Conservation (phyloP, 2,329 filamentous ascomycete species). For the Thelonectria rubi region DNA sequence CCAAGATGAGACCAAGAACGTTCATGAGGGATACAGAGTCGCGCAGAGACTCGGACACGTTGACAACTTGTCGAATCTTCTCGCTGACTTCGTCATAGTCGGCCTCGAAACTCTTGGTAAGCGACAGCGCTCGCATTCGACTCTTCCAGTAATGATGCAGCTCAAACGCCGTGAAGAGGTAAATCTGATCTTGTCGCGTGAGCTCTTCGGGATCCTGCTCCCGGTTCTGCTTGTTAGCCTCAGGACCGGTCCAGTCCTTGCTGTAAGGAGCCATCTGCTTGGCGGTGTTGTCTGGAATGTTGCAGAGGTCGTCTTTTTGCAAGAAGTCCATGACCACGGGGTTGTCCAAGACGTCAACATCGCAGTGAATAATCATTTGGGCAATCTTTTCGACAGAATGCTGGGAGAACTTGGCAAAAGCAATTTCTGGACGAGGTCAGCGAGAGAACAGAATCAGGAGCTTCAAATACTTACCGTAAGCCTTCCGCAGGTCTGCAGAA, state of each 20-base stretch:
- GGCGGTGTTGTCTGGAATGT: conserved; percentile 86
- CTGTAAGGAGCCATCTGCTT: conserved; percentile 96
- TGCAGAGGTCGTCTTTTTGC: conserved; percentile 91
- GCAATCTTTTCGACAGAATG: conserved; percentile 84
- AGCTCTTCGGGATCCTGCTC: conserved; percentile 90
- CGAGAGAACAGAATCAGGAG: not conserved
- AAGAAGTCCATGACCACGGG: conserved; percentile 95
- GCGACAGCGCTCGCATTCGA: conserved; percentile 87
- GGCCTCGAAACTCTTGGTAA: conserved; percentile 83
- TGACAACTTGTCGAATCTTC: conserved; percentile 86
- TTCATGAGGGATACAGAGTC: conserved; percentile 96
- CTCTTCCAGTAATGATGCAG: conserved; percentile 99
- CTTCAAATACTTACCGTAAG: conserved; percentile 69
- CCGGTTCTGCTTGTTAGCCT: conserved; percentile 78
- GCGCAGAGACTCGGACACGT: conserved; percentile 86
- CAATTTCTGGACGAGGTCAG: conserved; percentile 71
- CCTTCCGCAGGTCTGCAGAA: conserved; percentile 86
- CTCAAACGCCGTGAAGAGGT: conserved; percentile 91
- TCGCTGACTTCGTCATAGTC: conserved; percentile 93
- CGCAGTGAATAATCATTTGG: conserved; percentile 95
- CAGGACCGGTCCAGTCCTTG: conserved; percentile 93
- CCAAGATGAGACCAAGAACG: conserved; percentile 92
- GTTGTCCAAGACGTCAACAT: conserved; percentile 87
- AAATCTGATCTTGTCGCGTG: conserved; percentile 95
- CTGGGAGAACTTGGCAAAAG: conserved; percentile 91